These are phyloP conservation scores for Asterochloris erici DNA, from an alignment of 139 green algal species.

Conservation along the genomic window DNA sequence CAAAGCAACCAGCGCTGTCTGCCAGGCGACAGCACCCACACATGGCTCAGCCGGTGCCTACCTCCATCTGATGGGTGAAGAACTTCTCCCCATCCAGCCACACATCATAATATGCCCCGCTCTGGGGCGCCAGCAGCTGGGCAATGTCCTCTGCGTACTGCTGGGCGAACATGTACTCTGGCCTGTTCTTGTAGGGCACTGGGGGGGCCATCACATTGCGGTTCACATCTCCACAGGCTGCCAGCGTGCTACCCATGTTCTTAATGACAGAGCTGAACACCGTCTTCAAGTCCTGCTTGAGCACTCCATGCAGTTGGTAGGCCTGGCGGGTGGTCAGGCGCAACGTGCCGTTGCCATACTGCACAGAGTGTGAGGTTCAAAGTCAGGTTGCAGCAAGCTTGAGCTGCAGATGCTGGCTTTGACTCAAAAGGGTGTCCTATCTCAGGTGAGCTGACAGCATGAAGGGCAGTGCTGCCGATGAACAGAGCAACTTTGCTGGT, in stretches of 20 bases:
- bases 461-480: too few relatives aligned
- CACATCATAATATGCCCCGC: conserved; percentile 98
- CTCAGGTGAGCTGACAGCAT: too few relatives aligned
- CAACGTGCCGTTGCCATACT: conserved; percentile 97
- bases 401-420: too few relatives aligned
- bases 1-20: neutral
- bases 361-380: conserved; percentile 9
- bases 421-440: too few relatives aligned
- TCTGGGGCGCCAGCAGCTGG: conserved; percentile 86
- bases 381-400: neutral
- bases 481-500: too few relatives aligned
- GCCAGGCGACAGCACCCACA: neutral
- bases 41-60: conserved; percentile 15
- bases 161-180: conserved; percentile 73
- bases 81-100: conserved; percentile 99
- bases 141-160: conserved; percentile 69
- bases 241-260: conserved; percentile 97
- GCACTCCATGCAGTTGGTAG: conserved; percentile 97
- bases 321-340: conserved; percentile 97
- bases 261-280: conserved; percentile 99
- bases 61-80: conserved; percentile 81
- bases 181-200: conserved; percentile 72
- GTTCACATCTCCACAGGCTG: conserved; percentile 97
- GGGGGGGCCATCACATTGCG: conserved; percentile 70
- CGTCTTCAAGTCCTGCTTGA: conserved; percentile 98